Conservation (phyloP, 345 rosid species). For the Jatropha curcas region DNA sequence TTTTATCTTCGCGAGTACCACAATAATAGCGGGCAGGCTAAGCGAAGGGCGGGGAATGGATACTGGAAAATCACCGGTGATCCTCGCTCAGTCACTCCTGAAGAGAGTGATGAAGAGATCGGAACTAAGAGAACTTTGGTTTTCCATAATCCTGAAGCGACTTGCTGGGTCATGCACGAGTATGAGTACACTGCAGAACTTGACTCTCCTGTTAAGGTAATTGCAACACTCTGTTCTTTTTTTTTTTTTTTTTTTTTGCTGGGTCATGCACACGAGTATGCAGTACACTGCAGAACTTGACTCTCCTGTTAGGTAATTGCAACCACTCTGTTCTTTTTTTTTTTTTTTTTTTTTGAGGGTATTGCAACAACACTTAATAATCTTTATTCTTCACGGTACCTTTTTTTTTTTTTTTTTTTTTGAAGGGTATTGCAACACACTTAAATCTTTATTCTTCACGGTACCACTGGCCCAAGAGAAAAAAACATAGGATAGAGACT, state of each 20-base stretch:
- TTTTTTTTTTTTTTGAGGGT: no score
- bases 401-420: no score
- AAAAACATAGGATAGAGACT: no score
- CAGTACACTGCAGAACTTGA: conserved; percentile 22
- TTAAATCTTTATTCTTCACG: no score
- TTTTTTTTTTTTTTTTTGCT: no score
- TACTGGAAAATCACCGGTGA: conserved; percentile 54
- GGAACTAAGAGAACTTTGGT: conserved; percentile 49
- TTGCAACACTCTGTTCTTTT: no score
- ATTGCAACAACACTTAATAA: no score
- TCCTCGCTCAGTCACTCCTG: conserved; percentile 4
- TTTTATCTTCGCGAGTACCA: conserved; percentile 29
- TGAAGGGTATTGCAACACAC: no score
- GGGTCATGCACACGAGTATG: conserved; percentile 38
- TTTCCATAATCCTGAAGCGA: conserved; percentile 28
- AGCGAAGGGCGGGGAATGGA: conserved; percentile 40
- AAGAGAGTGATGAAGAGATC: conserved; percentile 15
- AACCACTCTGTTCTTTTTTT: no score
- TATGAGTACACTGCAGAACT: conserved; percentile 33
- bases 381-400: no score
- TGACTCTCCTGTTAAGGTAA: conserved; percentile 19
- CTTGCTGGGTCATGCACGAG: conserved; percentile 33
- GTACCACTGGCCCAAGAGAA: no score
- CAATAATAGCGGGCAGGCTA: conserved; percentile 27
- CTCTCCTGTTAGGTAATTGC: conserved; percentile 23